A percentile compares a stretch with the other conserved stretches of the same genome.
Conservation (phyloP, 768 basidiomycete species). For the Cyathus striatus region DNA sequence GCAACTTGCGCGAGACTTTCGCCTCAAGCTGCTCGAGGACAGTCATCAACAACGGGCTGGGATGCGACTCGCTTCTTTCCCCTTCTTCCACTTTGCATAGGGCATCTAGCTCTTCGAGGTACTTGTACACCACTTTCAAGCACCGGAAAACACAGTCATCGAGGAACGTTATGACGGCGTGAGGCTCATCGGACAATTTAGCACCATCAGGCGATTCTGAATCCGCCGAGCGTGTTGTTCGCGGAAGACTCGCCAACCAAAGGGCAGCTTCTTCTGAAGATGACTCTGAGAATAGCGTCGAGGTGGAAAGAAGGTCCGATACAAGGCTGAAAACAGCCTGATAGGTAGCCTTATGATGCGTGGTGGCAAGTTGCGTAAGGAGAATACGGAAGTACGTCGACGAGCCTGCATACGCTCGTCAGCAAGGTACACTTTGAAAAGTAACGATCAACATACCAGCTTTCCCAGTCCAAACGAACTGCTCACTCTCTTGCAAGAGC, state of each 20-base stretch:
- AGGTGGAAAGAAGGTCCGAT: conserved; percentile 57
- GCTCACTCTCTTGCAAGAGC: conserved; percentile 69
- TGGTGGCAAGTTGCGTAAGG: conserved; percentile 53
- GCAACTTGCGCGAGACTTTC: conserved; percentile 50
- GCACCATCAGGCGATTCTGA: conserved; percentile 47
- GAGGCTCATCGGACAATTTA: conserved; percentile 49
- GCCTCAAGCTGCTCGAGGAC: conserved; percentile 73
- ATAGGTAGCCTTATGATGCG: conserved; percentile 46
- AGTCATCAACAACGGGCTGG: conserved; percentile 78
- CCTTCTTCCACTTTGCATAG: conserved; percentile 21
- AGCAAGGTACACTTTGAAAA: conserved; percentile 4
- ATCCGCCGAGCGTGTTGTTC: conserved; percentile 24
- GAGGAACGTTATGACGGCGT: conserved; percentile 59
- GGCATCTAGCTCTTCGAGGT: conserved; percentile 65
- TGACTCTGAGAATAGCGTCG: conserved; percentile 79
- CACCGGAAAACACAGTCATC: conserved; percentile 86
- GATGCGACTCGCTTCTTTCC: conserved; percentile 26
- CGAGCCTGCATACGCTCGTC: conserved; percentile 22
- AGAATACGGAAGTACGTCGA: conserved; percentile 70
- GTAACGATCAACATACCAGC: conserved; percentile 52
- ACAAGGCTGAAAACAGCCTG: conserved; percentile 48
- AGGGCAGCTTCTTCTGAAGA: conserved; percentile 60
- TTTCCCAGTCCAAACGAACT: conserved; percentile 77
- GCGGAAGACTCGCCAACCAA: conserved; percentile 71
- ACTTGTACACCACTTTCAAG: conserved; percentile 78